Conservation (phyloP, 1,139 yeast species). For the Suhomyces maxii region DNA sequence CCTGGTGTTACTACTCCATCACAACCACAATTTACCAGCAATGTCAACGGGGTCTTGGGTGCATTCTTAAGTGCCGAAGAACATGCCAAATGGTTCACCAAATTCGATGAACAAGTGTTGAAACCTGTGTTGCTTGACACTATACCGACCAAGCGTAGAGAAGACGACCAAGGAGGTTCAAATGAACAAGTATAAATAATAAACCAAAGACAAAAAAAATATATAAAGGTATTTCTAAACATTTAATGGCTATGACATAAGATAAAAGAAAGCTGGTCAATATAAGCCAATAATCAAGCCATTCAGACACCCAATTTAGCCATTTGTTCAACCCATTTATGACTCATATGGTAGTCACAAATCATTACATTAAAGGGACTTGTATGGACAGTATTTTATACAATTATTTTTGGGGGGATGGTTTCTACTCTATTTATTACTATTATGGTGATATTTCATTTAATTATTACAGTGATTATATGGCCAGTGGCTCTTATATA, state of each 20-base stretch:
- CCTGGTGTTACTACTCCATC: conserved; percentile 14
- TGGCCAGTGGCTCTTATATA: not conserved
- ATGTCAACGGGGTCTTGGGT: conserved; percentile 35
- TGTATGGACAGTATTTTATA: no score
- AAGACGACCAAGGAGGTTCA: conserved; percentile 4
- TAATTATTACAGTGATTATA: not conserved
- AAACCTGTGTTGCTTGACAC: conserved; percentile 90
- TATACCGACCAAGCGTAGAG: conserved; percentile 22
- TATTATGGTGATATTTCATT: not conserved
- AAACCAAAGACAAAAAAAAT: not conserved
- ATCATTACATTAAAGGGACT: no score
- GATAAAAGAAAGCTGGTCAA: no score
- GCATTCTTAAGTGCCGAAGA: conserved; percentile 63
- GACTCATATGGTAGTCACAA: no score
- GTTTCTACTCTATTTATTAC: not conserved
- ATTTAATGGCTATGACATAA: no score
- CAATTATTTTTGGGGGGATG: no score
- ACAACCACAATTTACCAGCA: conserved; percentile 1
- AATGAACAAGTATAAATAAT: conserved; percentile 4
- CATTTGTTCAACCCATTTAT: no score
- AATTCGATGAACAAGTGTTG: conserved; percentile 90
- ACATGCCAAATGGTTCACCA: conserved; percentile 88
- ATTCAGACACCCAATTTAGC: no score
- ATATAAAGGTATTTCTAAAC: not conserved
- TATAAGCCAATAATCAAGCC: no score